Evolutionary conservation across 352 stramenopile genomes (phyloP).

Genomic region (Pythium apleroticum): DNA sequence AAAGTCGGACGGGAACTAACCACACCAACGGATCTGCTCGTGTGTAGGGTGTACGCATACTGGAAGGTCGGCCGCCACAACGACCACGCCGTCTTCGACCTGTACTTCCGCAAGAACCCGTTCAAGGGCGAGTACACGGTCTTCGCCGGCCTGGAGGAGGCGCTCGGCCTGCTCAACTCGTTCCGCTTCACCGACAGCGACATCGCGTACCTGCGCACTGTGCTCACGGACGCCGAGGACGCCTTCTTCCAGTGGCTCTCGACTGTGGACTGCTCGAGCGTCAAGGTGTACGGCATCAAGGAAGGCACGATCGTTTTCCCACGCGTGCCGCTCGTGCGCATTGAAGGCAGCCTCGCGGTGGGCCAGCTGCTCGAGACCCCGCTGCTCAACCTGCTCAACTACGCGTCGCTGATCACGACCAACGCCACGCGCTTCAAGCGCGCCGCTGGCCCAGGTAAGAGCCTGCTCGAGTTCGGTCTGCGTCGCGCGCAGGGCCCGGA

Average conservation of each 20-base stretch:
- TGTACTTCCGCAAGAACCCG: slow-evolving; percentile 99
- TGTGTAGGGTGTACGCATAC: slow-evolving; percentile 98
- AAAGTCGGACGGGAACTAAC: slow-evolving; percentile 13
- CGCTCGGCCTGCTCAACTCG: slow-evolving; percentile 91
- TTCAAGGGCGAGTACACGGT: slow-evolving; percentile 98
- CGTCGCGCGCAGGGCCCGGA: slow-evolving; percentile 95
- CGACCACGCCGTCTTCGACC: slow-evolving; percentile 92
- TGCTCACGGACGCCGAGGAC: slow-evolving; percentile 88
- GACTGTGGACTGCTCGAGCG: slow-evolving; percentile 90
- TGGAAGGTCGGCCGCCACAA: slow-evolving; percentile 96
- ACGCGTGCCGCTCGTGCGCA: slow-evolving; percentile 91
- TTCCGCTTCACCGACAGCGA: slow-evolving; percentile 94
- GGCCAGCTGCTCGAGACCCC: slow-evolving; percentile 98
- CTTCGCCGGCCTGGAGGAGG: slow-evolving; percentile 92
- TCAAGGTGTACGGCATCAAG: slow-evolving; percentile 94
- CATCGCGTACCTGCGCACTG: slow-evolving; percentile 92
- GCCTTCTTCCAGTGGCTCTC: slow-evolving; percentile 96
- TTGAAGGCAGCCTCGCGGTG: slow-evolving; percentile 93
- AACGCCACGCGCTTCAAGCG: slow-evolving; percentile 97
- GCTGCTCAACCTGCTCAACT: slow-evolving; percentile 98
- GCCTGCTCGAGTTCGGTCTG: slow-evolving; percentile 93
- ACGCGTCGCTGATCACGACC: slow-evolving; percentile 95
- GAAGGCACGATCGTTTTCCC: slow-evolving; percentile 98
- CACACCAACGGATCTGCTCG: not conserved
- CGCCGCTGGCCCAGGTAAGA: slow-evolving; percentile 86